Evolutionary conservation across 2,329 filamentous ascomycete species (phyloP), one percentile per base, ranked within the genome.

Genomic region (Orbilia blumenaviensis): DNA sequence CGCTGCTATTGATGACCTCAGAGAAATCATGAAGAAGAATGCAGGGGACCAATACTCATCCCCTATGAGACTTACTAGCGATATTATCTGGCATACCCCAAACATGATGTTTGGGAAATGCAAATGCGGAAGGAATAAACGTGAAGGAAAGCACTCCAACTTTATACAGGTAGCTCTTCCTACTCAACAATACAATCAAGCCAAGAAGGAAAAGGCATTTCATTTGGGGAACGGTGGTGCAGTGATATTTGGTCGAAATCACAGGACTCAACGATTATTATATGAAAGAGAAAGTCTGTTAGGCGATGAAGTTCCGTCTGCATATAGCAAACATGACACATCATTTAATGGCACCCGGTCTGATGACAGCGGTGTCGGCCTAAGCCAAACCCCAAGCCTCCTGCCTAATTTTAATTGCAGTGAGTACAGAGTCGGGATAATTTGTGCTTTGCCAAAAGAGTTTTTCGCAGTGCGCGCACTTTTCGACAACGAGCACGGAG

Each of bases 1-100:
- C 0, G 81, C 78, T 1, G 66, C 77, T n/a, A 77, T 79, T 3
- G 52, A 74, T 1, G 80, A 82, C 42, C 54, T 83, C 0, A 63
- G 77, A n/a, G 67, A 79, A 1, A 81, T 83, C 25, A 81, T 82
- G 69, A 75, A 79, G 16, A 72, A 74, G 2, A 27, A 79, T 4
- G 80, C n/a, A n/a, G n/a, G 80, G 2, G 69, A 80, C 46, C 58
- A 74, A 14, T 48, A 78, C 10, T 34, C 66, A n/a, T 73, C 29
- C 12, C 79, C 79, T 6, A 64, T 68, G 60, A 69, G 60, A 29
- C 44, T 79, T 12, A 67, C 58, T 9, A 48, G 72, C 5, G 54
- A 78, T 60, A 72, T 80, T n/a, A 29, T 73, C 9, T 81, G 80
- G 79, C 69, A 80, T 64, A 71, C 38, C 12, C 63, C 66, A 10